Evolutionary conservation across 2,329 filamentous ascomycete species (phyloP).

Genomic region (Furcasterigmium sp.): DNA sequence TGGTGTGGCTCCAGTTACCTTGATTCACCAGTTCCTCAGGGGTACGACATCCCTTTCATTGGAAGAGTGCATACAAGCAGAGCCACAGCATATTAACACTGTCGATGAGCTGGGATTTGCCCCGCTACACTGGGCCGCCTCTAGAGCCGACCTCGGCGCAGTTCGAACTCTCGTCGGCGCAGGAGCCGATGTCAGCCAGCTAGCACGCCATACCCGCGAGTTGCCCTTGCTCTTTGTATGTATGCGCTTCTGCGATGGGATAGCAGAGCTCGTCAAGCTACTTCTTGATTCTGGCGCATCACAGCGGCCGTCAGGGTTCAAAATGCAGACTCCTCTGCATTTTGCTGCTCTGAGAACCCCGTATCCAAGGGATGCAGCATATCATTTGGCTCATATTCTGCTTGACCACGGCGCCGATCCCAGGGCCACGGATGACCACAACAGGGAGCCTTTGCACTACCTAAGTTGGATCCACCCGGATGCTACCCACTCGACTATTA

Average conservation of each 20-base stretch:
- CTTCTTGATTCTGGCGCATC: neutral
- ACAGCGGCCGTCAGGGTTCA: neutral
- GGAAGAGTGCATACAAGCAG: neutral
- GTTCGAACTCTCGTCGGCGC: neutral
- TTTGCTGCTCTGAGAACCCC: neutral
- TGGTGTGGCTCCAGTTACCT: neutral
- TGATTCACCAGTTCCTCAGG: neutral
- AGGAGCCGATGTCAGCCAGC: neutral
- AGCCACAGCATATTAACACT: neutral
- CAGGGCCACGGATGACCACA: neutral
- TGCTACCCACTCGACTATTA: neutral
- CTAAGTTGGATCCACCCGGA: neutral
- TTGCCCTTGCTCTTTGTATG: neutral
- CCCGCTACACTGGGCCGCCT: neutral
- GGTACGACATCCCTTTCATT: neutral
- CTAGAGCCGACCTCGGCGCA: neutral
- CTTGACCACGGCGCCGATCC: neutral
- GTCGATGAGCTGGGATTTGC: neutral
- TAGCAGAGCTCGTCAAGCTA: neutral
- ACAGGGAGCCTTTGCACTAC: neutral
- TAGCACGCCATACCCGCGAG: neutral
- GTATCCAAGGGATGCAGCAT: neutral
- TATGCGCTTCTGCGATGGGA: neutral
- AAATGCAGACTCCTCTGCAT: neutral
- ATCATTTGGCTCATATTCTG: neutral